phyloP scores from a whole-genome alignment of 345 rosid species.

The Microthlaspi erraticum region DNA sequence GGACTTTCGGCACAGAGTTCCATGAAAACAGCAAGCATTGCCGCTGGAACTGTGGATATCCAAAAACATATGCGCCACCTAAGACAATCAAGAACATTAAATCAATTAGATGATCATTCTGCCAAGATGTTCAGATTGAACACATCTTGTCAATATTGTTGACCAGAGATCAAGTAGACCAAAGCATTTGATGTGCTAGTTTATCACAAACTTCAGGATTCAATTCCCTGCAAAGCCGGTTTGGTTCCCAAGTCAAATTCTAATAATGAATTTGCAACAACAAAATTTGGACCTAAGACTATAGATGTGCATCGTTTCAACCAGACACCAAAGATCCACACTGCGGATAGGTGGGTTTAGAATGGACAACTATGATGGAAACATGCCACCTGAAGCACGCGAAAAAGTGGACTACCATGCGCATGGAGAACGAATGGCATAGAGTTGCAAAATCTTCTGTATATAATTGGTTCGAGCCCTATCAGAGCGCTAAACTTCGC shows the following conservation, averaged over 20 bases:
- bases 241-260: conserved; percentile 1
- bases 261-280: conserved; percentile 19
- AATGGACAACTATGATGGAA: not conserved
- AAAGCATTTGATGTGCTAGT: conserved; percentile 23
- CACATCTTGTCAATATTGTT: conserved; percentile 3
- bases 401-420: conserved; percentile 15
- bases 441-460: conserved; percentile 16
- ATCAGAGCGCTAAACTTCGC: conserved; percentile 11
- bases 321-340: conserved; percentile 8
- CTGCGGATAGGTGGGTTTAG: conserved; percentile 7
- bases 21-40: conserved; percentile 68
- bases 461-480: conserved; percentile 21
- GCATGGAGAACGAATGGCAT: conserved; percentile 17
- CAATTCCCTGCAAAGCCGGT: conserved; percentile 13
- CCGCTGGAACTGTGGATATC: conserved; percentile 77
- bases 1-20: conserved; percentile 92
- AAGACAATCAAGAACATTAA: conserved; percentile 27
- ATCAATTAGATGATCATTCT: conserved; percentile 23
- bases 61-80: conserved; percentile 98
- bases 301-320: conserved; percentile 13
- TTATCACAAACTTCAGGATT: conserved; percentile 6
- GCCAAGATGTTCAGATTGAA: conserved; percentile 1
- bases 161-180: conserved; percentile 11
- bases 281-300: conserved; percentile 11
- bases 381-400: conserved; percentile 27